A percentile compares a stretch with the other conserved stretches of the same genome.
Evolutionary conservation across 75 land plant genomes (phyloP).

Genomic region (Picea sitchensis): DNA sequence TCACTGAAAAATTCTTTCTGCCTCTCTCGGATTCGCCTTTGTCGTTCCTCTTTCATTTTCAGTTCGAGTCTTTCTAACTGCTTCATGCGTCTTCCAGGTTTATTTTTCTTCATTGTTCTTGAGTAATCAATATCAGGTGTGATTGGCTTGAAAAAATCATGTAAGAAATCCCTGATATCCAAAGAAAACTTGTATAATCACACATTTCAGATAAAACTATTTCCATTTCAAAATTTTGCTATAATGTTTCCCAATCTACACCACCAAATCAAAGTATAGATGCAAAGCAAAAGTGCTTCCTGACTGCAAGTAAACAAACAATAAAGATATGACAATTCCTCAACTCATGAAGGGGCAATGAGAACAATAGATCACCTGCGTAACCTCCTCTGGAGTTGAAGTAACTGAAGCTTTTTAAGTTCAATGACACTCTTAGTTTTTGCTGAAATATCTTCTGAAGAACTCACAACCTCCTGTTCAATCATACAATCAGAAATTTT

Average conservation of each 20-base stretch:
- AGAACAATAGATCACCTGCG: conserved; percentile 49
- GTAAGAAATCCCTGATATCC: conserved; percentile 74
- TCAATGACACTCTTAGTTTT: conserved; percentile 99
- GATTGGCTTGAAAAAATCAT: conserved; percentile 90
- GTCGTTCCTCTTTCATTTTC: conserved; percentile 94
- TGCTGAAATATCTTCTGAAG: conserved; percentile 82
- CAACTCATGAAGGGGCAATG: not conserved
- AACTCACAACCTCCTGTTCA: conserved; percentile 81
- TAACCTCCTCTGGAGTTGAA: conserved; percentile 77
- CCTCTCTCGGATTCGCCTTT: conserved; percentile 80
- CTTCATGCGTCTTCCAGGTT: conserved; percentile 81
- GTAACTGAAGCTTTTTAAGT: conserved; percentile 89
- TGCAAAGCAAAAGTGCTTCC: conserved; percentile 1
- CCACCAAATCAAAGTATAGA: not conserved
- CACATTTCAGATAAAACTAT: not conserved
- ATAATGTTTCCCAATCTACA: not conserved
- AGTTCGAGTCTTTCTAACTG: conserved; percentile 87
- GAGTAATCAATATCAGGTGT: conserved; percentile 62
- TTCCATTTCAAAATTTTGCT: not conserved
- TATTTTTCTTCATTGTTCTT: conserved; percentile 80
- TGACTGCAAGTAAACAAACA: not conserved
- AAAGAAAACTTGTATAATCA: conserved; percentile 3
- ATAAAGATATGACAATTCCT: not conserved
- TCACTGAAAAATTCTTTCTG: conserved; percentile 95
- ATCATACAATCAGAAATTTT: not conserved